Base-by-base conservation (phyloP, 1,284 basidiomycete species). In the Sporisorium iseilematis-ciliati region DNA sequence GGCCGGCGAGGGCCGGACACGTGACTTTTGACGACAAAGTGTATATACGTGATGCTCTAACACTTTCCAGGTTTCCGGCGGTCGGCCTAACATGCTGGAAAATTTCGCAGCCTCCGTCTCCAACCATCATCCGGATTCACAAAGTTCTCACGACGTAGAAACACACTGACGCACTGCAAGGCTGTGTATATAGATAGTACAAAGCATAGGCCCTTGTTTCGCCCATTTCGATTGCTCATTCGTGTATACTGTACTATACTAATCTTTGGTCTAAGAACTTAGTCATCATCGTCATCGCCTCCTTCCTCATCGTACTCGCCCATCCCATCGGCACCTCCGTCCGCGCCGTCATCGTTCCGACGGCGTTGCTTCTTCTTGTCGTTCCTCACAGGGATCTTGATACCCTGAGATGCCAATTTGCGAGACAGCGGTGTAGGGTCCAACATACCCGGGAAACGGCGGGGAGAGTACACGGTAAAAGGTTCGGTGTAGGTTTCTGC, bases 401-500 rank as follows among this genome's bases (percentile, higher is more conserved):
- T 73, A 7, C 78, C 81, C 54, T 82, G 81, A 38, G 79, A 70
- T 8, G 80, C 81, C 10, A 82, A 53, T 54, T 82, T 82, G 31
- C 78, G 70, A 11, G 78, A 80, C 3, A 82, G 57, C 40, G 77
- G 76, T 26, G 81, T 80, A 3, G 81, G 81, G 42, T 81, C 79
- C 25, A 80, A 58, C 75, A 81, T 80, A 10, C 81, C 81, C 0
- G 81, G 81, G 55, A 82, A 82, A 5, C 73, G 66, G 46, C 81
- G 56, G 14, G 81, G 81, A 45, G 80, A 79, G 53, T 81, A 81
- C 11, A 80, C 79, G 23, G 76, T 74, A 49, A 82, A 82, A 4
- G 81, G 70, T 6, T 81, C 81, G 0, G 81, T 82, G 54, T 78
- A 82, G 1, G 71, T 66, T 53, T 82, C 81, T 14, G 81, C 79